Evolutionary conservation across 306 rosid species (phyloP).

Genomic region (Citrullus mucosospermus): DNA sequence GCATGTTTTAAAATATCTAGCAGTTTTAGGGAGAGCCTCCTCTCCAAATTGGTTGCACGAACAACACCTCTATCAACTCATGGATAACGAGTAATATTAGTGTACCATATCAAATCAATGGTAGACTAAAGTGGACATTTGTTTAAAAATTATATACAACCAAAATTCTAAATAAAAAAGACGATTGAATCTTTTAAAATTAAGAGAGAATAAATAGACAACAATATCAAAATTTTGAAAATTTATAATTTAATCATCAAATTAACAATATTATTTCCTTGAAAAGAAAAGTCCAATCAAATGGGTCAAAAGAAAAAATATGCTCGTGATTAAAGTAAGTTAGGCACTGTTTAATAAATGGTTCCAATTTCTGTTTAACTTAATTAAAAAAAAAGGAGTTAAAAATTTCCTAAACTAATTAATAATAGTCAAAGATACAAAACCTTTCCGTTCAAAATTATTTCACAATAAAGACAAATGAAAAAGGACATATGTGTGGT

Average conservation of each 20-base stretch:
- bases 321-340: neutral
- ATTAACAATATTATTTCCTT: neutral
- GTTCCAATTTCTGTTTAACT: neutral
- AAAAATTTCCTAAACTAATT: neutral
- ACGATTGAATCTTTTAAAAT: too few species aligned
- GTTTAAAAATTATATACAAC: too few species aligned
- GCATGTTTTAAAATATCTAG: too few species aligned
- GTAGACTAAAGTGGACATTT: too few species aligned
- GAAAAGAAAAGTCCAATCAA: neutral
- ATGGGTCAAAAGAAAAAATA: neutral
- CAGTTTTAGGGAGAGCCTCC: too few species aligned
- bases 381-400: too few species aligned
- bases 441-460: neutral
- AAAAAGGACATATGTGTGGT: neutral
- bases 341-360: neutral
- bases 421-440: neutral
- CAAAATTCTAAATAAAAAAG: neutral
- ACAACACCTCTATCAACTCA: too few species aligned
- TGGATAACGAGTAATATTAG: too few species aligned
- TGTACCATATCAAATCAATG: too few species aligned
- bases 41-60: too few species aligned
- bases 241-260: neutral
- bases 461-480: neutral
- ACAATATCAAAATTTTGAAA: neutral
- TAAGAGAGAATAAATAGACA: neutral